These are phyloP conservation scores for Starmerella apis DNA, from an alignment of 805 yeast genomes.

Conservation along the genomic window DNA sequence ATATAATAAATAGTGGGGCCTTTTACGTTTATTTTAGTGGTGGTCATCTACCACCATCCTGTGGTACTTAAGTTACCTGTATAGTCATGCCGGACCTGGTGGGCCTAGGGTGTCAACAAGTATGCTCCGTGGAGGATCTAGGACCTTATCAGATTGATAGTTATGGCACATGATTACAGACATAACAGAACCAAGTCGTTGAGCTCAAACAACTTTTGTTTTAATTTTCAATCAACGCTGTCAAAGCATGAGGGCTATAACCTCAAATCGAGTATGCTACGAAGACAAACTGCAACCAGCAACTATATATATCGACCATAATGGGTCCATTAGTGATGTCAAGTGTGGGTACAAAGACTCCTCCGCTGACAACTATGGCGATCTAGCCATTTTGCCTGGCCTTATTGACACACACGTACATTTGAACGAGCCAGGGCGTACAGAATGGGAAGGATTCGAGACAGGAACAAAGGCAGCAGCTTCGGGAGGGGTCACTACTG, in stretches of 20 bases:
- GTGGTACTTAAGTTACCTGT: too few relatives aligned
- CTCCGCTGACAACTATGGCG: constrained; percentile 46
- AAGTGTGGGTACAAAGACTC: constrained; percentile 18
- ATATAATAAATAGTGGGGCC: too few relatives aligned
- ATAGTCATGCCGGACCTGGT: too few relatives aligned
- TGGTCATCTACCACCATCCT: too few relatives aligned
- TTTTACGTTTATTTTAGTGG: too few relatives aligned
- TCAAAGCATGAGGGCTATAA: neutral
- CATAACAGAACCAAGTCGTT: neutral
- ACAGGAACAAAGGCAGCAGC: constrained; percentile 93
- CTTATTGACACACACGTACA: constrained; percentile 91
- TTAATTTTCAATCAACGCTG: neutral
- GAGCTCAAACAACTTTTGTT: too few relatives aligned
- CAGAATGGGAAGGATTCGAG: constrained; percentile 98
- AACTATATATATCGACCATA: constrained; percentile 31
- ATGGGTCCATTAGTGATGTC: constrained; percentile 52
- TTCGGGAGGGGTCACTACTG: constrained; percentile 92
- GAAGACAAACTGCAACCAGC: constrained; percentile 26
- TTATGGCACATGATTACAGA: neutral
- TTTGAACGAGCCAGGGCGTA: constrained; percentile 92
- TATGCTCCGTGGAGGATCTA: neutral
- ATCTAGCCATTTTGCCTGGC: constrained; percentile 70
- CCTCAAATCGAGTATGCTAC: constrained; percentile 25
- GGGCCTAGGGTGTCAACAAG: too few relatives aligned
- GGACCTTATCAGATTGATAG: constrained; percentile 4